Base-by-base conservation (phyloP, 2,329 filamentous ascomycete species). In the Stagonosporopsis vannaccii region DNA sequence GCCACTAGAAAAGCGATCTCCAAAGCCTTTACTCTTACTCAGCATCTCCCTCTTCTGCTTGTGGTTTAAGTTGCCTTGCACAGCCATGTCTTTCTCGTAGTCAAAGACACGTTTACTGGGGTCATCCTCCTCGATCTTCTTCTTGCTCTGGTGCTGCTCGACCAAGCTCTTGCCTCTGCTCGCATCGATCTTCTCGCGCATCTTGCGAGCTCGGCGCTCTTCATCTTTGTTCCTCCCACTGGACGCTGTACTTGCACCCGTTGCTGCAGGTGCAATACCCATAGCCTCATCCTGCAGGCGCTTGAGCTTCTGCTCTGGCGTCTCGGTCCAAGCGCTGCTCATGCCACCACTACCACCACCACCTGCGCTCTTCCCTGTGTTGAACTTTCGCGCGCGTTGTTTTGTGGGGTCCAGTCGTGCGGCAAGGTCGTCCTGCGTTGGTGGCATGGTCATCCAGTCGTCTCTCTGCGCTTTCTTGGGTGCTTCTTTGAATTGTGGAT, bases 51-150 rank as follows among this genome's bases (percentile, higher is more conserved):
- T 86, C 65, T 89, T 86, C 79, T 97, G 88, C 32, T 87, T 83
- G 62, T 87, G 81, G 23, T 87, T 89, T 49, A 97, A 86, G 68
- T 85, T 87, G 17, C 86, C 85, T 8, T 89, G 88, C 2, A 91
- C 79, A 35, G 86, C 89, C 86, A 98, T 97, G 75, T 98, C 95
- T 79, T 97, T 98, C 75, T 97, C 91, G 60, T 87, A 84, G 78
- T 97, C 92, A 77, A 98, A 98, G 0, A 86, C 89, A 58, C 94
- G 83, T 76, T 90, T 89, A 75, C 92, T 97, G 0, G 95, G 94
- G 72, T 98, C 93, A 76, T 97, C 94, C 44, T 81, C 79, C 20
- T 95, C 91, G 61, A 91, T 86, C 60, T 88, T 86, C 17, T 84
- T 80, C 6, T 73, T 75, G 60, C 78, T 78, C 57, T 76, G 73